Evolutionary conservation across 108 stramenopile species (phyloP).

Genomic region (Pseudonitzschia multistriata): DNA sequence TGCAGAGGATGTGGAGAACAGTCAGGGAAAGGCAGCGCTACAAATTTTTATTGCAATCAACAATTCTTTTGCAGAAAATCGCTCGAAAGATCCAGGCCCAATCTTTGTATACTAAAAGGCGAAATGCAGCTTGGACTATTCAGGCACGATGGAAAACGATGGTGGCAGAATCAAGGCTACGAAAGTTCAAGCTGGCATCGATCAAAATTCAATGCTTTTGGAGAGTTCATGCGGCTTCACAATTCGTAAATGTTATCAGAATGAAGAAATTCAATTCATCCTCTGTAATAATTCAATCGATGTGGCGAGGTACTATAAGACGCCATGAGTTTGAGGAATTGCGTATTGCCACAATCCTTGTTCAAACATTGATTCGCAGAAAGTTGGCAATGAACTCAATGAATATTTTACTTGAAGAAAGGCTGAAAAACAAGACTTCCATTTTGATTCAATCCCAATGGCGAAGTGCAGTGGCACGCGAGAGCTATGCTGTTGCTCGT

Average conservation of each 20-base stretch:
- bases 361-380: constrained; percentile 12
- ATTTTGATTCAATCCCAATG: constrained; percentile 7
- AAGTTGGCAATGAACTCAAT: background rate
- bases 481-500: background rate
- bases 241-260: background rate
- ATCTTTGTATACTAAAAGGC: background rate
- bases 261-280: background rate
- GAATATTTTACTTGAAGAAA: background rate
- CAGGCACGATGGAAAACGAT: background rate
- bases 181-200: background rate
- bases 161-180: background rate
- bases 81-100: background rate
- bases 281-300: constrained; percentile 10
- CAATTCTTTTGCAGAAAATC: background rate
- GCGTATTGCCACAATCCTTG: background rate
- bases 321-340: background rate
- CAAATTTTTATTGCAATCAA: background rate
- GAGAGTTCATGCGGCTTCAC: background rate
- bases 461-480: constrained; percentile 12
- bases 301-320: constrained; percentile 12
- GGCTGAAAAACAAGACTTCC: background rate
- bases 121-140: background rate
- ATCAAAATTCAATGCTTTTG: constrained; percentile 3
- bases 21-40: background rate
- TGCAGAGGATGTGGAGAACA: constrained; percentile 2